Evolutionary conservation across 768 basidiomycete species (phyloP).

Genomic region (Kondoa subrosea): DNA sequence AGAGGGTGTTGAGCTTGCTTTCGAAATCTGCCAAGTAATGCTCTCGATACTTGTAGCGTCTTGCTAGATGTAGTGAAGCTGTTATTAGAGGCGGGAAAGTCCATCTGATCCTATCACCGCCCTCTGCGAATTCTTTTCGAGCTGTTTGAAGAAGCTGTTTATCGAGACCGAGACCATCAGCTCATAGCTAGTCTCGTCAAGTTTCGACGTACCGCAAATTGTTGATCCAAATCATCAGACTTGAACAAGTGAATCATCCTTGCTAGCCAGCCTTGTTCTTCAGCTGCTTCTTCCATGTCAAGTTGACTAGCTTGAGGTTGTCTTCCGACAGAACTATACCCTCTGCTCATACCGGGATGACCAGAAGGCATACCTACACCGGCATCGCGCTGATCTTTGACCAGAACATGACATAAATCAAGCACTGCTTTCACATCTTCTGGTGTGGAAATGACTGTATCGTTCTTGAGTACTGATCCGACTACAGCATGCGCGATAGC

Average conservation of each 20-base stretch:
- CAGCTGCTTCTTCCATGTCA: conserved; percentile 81
- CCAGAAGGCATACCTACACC: conserved; percentile 19
- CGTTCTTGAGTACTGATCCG: conserved; percentile 86
- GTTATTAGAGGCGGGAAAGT: conserved; percentile 95
- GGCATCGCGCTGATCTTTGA: conserved; percentile 48
- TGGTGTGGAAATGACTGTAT: conserved; percentile 79
- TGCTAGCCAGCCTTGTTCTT: conserved; percentile 98
- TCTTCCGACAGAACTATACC: conserved; percentile 2
- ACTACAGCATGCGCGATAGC: conserved; percentile 89
- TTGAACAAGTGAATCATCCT: conserved; percentile 93
- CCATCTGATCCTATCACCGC: conserved; percentile 86
- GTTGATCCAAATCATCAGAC: conserved; percentile 65
- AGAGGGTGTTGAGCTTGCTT: conserved; percentile 76
- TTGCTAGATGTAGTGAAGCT: conserved; percentile 75
- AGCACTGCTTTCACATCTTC: conserved; percentile 90
- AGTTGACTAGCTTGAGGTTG: conserved; percentile 34
- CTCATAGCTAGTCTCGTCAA: background rate
- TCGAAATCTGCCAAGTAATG: conserved; percentile 44
- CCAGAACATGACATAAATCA: conserved; percentile 78
- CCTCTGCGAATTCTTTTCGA: conserved; percentile 61
- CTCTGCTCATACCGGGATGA: conserved; percentile 3
- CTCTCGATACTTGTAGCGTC: conserved; percentile 72
- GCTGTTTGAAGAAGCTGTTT: conserved; percentile 74
- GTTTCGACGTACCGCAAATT: conserved; percentile 61
- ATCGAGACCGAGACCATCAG: background rate